Base-by-base conservation (phyloP, 179 eudicot genomes). In the Nepenthes alata region DNA sequence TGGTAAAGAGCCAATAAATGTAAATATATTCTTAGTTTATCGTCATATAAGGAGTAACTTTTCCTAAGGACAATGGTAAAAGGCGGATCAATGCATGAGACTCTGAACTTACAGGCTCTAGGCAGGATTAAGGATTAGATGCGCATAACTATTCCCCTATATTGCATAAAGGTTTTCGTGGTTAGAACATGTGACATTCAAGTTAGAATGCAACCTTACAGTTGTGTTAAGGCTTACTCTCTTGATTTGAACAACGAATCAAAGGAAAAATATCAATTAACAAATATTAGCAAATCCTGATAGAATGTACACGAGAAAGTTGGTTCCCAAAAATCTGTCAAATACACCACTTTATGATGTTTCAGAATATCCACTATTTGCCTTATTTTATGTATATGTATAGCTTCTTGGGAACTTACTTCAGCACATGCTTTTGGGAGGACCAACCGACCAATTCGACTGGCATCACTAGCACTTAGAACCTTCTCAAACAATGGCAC, bases 381-480 rank as follows among this genome's bases (percentile, higher is more conserved):
- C 25, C 25, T 16, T 25, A 25, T 25, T 25, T 41, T 41, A 41
- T 41, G 8, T 1, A 41, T n/a, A 13, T 15, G 5, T 6, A 8
- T 11, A 55, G 38, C 12, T 35, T 14, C 15, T 48, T 38, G 58
- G 34, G 53, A 75, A 76, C 90, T 81, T 79, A 93, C 98, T 78
- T 93, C 98, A 57, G 98, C 98, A 74, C 98, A 93, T 72, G 98
- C 98, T 80, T 93, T 93, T 55, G 98, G 98, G 66, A 93, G 97
- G 64, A 93, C 98, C 78, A 93, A 78, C 55, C 98, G 95, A 64
- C 98, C 98, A 58, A 93, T 93, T 67, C 97, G 90, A 70, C 98
- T 95, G 53, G 98, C 98, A 83, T 93, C 98, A 80, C 98, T 93
- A 44, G 98, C 97, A 74, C 98, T 93, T 63, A 93, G 72, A 67